Evolutionary conservation across 208 protist genomes (phyloP).

Genomic region (Wallacemonas sp.): DNA sequence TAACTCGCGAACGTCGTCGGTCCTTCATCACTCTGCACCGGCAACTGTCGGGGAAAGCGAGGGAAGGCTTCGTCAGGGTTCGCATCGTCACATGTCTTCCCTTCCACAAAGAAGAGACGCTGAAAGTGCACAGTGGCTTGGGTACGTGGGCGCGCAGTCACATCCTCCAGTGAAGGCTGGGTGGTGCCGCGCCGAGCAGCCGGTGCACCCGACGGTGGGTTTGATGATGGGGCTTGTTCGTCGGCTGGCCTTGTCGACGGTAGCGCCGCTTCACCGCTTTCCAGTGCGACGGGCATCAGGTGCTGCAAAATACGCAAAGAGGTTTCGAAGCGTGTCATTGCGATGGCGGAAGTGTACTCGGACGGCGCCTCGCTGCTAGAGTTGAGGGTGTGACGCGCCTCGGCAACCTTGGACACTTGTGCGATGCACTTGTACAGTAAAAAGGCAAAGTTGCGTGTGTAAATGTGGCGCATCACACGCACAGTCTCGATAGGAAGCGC

Average conservation of each 20-base stretch:
- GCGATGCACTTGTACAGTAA: conserved; percentile 71
- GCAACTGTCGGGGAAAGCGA: conserved; percentile 32
- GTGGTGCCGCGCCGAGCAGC: background rate
- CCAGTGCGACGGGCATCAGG: conserved; percentile 67
- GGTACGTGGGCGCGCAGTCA: conserved; percentile 22
- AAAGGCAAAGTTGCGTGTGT: conserved; percentile 79
- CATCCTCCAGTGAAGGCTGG: conserved; percentile 8
- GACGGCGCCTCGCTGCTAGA: conserved; percentile 5
- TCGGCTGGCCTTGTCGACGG: background rate
- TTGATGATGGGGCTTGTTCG: background rate
- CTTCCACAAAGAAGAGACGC: conserved; percentile 70
- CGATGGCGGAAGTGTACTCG: conserved; percentile 9
- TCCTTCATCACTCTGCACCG: background rate
- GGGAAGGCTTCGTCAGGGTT: conserved; percentile 41
- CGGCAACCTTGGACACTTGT: conserved; percentile 39
- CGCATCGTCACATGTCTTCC: conserved; percentile 60
- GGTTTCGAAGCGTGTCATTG: conserved; percentile 40
- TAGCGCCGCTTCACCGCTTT: conserved; percentile 38
- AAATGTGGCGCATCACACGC: conserved; percentile 67
- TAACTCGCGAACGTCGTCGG: conserved; percentile 34
- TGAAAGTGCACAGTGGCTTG: conserved; percentile 59
- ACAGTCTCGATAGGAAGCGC: conserved; percentile 49
- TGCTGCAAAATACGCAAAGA: conserved; percentile 61
- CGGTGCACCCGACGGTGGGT: background rate
- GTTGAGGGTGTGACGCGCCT: conserved; percentile 20